phyloP scores from a whole-genome alignment of 2,329 filamentous ascomycete genomes.

The Escovopsis sp. region DNA sequence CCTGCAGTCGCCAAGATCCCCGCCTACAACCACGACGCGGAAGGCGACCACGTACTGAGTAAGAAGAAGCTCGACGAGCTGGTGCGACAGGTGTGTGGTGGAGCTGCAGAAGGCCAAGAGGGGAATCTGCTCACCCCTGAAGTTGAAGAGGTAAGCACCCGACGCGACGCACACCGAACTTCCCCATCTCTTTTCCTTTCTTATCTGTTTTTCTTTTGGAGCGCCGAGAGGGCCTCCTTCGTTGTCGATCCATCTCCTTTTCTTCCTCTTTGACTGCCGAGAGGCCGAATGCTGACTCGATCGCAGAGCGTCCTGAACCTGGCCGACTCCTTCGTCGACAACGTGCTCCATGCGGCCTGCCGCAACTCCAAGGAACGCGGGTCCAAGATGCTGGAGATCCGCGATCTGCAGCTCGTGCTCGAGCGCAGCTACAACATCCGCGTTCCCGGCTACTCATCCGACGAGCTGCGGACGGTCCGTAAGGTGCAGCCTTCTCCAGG shows the following conservation, averaged over 20 bases:
- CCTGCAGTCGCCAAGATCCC: constrained; percentile 72
- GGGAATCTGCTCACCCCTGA: constrained; percentile 73
- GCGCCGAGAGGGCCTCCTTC: no score
- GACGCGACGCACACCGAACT: neutral
- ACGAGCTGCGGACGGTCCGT: constrained; percentile 85
- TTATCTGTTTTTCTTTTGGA: no score
- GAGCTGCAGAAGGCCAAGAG: constrained; percentile 54
- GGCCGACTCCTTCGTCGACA: constrained; percentile 90
- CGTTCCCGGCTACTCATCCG: constrained; percentile 85
- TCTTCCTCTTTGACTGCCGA: no score
- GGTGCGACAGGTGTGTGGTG: constrained; percentile 82
- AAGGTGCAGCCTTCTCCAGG: constrained; percentile 78
- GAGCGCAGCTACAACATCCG: constrained; percentile 81
- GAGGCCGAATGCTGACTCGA: constrained; percentile 6
- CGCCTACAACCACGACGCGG: constrained; percentile 74
- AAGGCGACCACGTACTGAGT: constrained; percentile 84
- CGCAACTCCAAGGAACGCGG: constrained; percentile 85
- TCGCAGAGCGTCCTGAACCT: constrained; percentile 67
- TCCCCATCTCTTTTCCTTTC: no score
- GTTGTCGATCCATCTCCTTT: no score
- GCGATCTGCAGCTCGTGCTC: constrained; percentile 68
- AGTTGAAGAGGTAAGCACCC: constrained; percentile 75
- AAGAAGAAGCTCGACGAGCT: constrained; percentile 97
- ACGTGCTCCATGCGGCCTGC: constrained; percentile 73
- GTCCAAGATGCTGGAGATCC: constrained; percentile 77